These are phyloP conservation scores for Marasmius sp. DNA, from an alignment of 1,284 basidiomycete genomes.

Conservation along the genomic window DNA sequence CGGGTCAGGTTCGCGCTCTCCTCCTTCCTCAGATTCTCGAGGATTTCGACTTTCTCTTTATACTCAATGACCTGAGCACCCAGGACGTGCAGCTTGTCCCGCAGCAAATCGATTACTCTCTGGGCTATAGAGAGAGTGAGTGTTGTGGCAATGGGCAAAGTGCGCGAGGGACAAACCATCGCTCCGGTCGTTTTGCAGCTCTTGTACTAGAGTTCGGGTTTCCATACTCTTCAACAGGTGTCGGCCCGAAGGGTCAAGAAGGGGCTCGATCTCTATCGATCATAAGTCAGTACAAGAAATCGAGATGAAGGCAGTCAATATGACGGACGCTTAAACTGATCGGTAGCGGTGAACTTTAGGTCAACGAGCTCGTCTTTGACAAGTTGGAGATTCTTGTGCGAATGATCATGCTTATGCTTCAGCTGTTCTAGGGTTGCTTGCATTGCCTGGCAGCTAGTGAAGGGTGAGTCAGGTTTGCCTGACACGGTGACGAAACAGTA, in stretches of 20 bases:
- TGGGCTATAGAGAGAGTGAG: constrained; percentile 35
- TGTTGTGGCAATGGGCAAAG: background rate
- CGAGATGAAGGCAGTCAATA: background rate
- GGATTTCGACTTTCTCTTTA: constrained; percentile 29
- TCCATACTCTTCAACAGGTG: constrained; percentile 25
- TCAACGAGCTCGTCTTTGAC: constrained; percentile 15
- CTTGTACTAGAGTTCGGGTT: constrained; percentile 34
- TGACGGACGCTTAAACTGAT: constrained; percentile 6
- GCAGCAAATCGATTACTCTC: constrained; percentile 50
- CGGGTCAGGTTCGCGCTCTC: constrained; percentile 26
- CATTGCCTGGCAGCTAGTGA: constrained; percentile 22
- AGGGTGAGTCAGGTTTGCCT: background rate
- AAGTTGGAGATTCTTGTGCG: constrained; percentile 15
- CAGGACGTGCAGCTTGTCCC: constrained; percentile 48
- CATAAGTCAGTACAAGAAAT: background rate
- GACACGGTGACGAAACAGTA: background rate
- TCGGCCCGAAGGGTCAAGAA: constrained; percentile 27
- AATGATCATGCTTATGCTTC: constrained; percentile 21
- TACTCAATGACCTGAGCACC: constrained; percentile 43
- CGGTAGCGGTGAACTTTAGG: constrained; percentile 9
- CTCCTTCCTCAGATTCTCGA: constrained; percentile 37
- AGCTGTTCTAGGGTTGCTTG: constrained; percentile 20
- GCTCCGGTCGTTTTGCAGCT: constrained; percentile 35
- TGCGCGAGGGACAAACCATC: constrained; percentile 23
- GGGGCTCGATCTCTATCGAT: constrained; percentile 29